These are phyloP conservation scores for Lasiosphaeria ovina DNA, from an alignment of 495 filamentous ascomycete genomes.

Conservation along the genomic window DNA sequence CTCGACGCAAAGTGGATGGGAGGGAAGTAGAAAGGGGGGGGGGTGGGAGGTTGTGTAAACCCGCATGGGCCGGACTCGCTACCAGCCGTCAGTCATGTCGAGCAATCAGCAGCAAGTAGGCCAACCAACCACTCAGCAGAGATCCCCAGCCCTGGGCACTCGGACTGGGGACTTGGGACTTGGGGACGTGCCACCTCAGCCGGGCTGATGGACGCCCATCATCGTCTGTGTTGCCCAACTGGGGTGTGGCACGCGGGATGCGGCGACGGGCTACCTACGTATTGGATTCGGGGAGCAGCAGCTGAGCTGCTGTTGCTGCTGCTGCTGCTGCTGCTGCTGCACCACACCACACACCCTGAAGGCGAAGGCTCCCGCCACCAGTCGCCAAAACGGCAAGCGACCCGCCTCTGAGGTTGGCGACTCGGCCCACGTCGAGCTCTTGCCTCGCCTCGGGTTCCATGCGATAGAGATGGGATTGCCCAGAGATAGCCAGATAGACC, in stretches of 20 bases:
- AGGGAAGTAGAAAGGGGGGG: not conserved
- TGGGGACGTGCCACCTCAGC: not conserved
- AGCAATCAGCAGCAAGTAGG: not conserved
- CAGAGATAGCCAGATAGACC: not conserved
- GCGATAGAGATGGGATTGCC: not conserved
- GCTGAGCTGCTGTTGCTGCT: not conserved
- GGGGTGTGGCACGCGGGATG: constrained; percentile 1
- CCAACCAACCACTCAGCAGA: not conserved
- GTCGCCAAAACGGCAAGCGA: constrained; percentile 1
- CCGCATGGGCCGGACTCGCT: not conserved
- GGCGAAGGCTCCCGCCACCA: not conserved
- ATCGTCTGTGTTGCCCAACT: not conserved
- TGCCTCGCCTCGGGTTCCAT: not conserved
- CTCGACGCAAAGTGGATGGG: not conserved
- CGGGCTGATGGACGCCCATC: constrained; percentile 3
- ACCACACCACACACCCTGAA: too few relatives aligned
- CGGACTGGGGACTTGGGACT: too few relatives aligned
- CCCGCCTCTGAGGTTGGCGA: not conserved
- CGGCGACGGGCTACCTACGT: not conserved
- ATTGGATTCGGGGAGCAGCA: not conserved
- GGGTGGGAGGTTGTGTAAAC: not conserved
- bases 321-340: not conserved
- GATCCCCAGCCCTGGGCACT: constrained; percentile 1
- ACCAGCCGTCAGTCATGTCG: not conserved
- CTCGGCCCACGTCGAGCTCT: not conserved